A percentile compares a stretch with the other conserved stretches of the same genome.
Conservation (phyloP, 2,329 filamentous ascomycete genomes). For the Chrysoporthe deuterocubensis region DNA sequence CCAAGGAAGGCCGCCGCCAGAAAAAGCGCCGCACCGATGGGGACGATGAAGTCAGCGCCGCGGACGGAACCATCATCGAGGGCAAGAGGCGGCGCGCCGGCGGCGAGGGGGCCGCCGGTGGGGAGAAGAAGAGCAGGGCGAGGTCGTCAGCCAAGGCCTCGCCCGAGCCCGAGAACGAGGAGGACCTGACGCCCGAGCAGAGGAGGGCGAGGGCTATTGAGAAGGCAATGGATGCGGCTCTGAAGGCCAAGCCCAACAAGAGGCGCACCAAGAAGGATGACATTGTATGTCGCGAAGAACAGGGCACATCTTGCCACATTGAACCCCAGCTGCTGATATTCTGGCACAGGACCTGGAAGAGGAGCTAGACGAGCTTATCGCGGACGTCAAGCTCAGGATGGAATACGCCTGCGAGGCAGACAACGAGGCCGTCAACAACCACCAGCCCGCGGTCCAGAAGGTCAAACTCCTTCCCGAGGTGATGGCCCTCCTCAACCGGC, state of each 20-base stretch:
- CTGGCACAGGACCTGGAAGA: constrained; percentile 79
- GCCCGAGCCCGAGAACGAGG: constrained; percentile 69
- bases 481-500: constrained; percentile 84
- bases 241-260: constrained; percentile 75
- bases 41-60: constrained; percentile 45
- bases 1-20: constrained; percentile 72
- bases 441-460: constrained; percentile 87
- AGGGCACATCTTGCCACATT: constrained; percentile 15
- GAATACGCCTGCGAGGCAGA: constrained; percentile 87
- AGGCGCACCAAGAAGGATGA: constrained; percentile 82
- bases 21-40: constrained; percentile 63
- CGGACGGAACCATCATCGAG: constrained; percentile 48
- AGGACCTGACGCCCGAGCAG: constrained; percentile 82
- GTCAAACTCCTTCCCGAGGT: constrained; percentile 93
- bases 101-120: constrained; percentile 42
- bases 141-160: constrained; percentile 40
- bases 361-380: constrained; percentile 87
- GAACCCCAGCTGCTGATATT: constrained; percentile 30
- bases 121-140: constrained; percentile 52
- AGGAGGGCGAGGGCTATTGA: constrained; percentile 83
- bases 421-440: constrained; percentile 77
- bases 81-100: constrained; percentile 51
- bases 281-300: constrained; percentile 66
- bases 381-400: constrained; percentile 86
- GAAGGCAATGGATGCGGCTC: constrained; percentile 82